phyloP scores from a whole-genome alignment of 2,329 filamentous ascomycete species.

The Monilinia polystroma region DNA sequence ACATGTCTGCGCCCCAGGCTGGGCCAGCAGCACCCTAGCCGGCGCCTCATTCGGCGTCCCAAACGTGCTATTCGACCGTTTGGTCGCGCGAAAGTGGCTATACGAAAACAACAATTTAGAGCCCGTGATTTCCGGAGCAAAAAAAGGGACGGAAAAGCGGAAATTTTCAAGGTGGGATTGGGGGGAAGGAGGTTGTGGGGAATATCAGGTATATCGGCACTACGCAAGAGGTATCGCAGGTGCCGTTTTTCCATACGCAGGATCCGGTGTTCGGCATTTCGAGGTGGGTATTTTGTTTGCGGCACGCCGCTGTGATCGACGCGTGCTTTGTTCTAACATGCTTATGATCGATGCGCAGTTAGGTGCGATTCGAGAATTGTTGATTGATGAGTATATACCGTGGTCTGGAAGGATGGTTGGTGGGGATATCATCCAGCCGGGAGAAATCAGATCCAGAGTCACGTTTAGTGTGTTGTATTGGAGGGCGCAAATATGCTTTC shows the following conservation, averaged over 20 bases:
- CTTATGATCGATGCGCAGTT: neutral
- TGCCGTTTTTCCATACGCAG: neutral
- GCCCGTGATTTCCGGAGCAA: no score
- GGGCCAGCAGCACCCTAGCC: constrained; percentile 1
- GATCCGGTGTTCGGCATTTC: neutral
- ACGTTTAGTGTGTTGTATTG: neutral
- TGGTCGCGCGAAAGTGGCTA: neutral
- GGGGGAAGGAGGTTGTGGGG: neutral
- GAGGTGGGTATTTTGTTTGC: neutral
- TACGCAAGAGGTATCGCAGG: neutral
- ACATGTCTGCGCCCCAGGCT: neutral
- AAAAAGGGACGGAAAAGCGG: neutral
- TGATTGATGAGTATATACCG: neutral
- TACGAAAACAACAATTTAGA: neutral
- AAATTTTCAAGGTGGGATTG: neutral
- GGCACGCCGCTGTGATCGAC: neutral
- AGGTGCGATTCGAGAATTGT: neutral
- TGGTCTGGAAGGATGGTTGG: neutral
- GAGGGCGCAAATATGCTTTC: neutral
- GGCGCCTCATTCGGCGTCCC: neutral
- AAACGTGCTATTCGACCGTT: neutral
- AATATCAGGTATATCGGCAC: neutral
- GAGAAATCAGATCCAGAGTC: neutral
- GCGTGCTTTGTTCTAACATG: neutral
- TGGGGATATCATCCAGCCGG: neutral